Conservation (phyloP, 768 basidiomycete genomes). For the Saitozyma sp. region DNA sequence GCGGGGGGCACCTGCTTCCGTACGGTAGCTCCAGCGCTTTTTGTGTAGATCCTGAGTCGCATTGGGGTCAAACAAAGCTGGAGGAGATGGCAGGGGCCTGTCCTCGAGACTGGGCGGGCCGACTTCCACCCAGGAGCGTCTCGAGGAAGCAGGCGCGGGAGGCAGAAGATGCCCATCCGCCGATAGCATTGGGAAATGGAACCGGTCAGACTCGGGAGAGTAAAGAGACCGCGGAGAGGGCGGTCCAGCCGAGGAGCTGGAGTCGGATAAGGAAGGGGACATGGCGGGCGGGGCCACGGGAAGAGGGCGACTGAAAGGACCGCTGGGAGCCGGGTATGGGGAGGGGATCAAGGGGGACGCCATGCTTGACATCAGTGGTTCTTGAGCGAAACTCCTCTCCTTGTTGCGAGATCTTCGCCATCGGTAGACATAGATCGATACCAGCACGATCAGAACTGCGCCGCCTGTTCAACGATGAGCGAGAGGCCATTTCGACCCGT, state of each 20-base stretch:
- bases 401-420: not conserved
- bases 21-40: too few species aligned
- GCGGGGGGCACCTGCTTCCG: too few species aligned
- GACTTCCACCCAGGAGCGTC: slow-evolving; percentile 6
- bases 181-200: slow-evolving; percentile 44
- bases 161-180: slow-evolving; percentile 44
- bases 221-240: slow-evolving; percentile 24
- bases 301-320: not conserved
- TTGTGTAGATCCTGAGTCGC: too few species aligned
- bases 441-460: slow-evolving; percentile 9
- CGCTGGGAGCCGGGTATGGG: too few species aligned
- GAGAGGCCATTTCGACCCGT: too few species aligned
- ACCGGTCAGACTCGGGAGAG: slow-evolving; percentile 31
- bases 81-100: too few species aligned
- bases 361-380: too few species aligned
- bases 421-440: slow-evolving; percentile 9
- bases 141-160: slow-evolving; percentile 32
- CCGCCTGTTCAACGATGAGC: slow-evolving; percentile 3
- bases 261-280: slow-evolving; percentile 11
- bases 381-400: too few species aligned
- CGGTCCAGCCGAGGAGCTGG: slow-evolving; percentile 11
- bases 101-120: too few species aligned
- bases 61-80: too few species aligned
- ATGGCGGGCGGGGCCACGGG: not conserved
- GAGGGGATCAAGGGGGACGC: too few species aligned